Conservation (phyloP, 805 yeast species). For the Starmerella etchellsii region DNA sequence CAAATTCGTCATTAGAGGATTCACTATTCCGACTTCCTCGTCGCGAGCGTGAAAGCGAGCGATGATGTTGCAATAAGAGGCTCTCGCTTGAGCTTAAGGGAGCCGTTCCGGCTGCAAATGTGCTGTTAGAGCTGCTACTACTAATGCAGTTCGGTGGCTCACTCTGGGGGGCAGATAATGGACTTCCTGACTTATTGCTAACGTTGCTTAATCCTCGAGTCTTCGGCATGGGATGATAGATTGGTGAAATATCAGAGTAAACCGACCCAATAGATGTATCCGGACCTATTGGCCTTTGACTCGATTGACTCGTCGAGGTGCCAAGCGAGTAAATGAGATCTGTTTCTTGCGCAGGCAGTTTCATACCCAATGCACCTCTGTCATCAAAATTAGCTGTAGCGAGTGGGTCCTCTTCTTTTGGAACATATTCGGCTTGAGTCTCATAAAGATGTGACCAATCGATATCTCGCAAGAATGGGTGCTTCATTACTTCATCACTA, state of each 20-base stretch:
- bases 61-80: not conserved
- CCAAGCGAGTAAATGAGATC: constrained; percentile 6
- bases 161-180: no score
- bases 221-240: not conserved
- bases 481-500: constrained; percentile 62
- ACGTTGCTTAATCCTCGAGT: not conserved
- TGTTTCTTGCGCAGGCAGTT: constrained; percentile 13
- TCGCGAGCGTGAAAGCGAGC: constrained; percentile 4
- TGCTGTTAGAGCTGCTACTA: no score
- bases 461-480: constrained; percentile 58
- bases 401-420: constrained; percentile 64
- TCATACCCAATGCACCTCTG: constrained; percentile 57
- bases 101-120: no score
- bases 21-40: constrained; percentile 12
- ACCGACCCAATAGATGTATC: not conserved
- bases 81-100: no score
- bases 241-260: not conserved
- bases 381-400: constrained; percentile 82
- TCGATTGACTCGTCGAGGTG: no score
- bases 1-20: constrained; percentile 42
- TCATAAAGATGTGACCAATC: constrained; percentile 67
- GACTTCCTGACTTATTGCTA: no score
- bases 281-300: not conserved
- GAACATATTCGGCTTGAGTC: constrained; percentile 69
- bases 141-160: no score